These are phyloP conservation scores for Xylaria multiplex DNA, from an alignment of 2,329 filamentous ascomycete genomes.

Conservation along the genomic window DNA sequence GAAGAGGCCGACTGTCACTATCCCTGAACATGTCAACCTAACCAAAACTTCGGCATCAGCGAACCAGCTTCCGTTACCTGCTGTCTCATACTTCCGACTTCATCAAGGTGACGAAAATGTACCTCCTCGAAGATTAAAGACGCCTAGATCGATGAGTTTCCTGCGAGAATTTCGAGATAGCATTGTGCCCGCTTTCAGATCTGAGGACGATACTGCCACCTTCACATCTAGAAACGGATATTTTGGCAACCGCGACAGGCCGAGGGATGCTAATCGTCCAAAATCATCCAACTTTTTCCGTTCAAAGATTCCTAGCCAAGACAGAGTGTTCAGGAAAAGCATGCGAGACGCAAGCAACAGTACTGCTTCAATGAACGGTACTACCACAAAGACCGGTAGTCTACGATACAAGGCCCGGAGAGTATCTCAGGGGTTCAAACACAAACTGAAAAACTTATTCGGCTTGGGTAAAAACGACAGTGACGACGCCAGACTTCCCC, in stretches of 20 bases:
- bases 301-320: slow-evolving; percentile 51
- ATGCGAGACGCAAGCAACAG: slow-evolving; percentile 62
- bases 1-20: slow-evolving; percentile 42
- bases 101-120: slow-evolving; percentile 46
- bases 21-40: slow-evolving; percentile 14
- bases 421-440: slow-evolving; percentile 70
- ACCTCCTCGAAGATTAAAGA: slow-evolving; percentile 50
- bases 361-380: slow-evolving; percentile 46
- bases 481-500: slow-evolving; percentile 53
- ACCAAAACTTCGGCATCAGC: slow-evolving; percentile 25
- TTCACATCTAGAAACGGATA: slow-evolving; percentile 16
- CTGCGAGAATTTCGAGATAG: slow-evolving; percentile 50
- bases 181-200: slow-evolving; percentile 17
- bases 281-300: slow-evolving; percentile 59
- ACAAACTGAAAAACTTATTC: slow-evolving; percentile 69
- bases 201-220: slow-evolving; percentile 15
- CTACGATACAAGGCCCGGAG: slow-evolving; percentile 67
- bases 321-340: slow-evolving; percentile 53
- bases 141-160: slow-evolving; percentile 67
- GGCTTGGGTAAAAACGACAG: slow-evolving; percentile 53
- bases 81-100: background rate
- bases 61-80: slow-evolving; percentile 30
- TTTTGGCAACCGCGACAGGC: slow-evolving; percentile 15
- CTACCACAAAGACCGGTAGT: slow-evolving; percentile 47
- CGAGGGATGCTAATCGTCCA: slow-evolving; percentile 44